These are phyloP conservation scores for Oryza nivara DNA, from an alignment of 176 grass and related monocot species.

Conservation along the genomic window DNA sequence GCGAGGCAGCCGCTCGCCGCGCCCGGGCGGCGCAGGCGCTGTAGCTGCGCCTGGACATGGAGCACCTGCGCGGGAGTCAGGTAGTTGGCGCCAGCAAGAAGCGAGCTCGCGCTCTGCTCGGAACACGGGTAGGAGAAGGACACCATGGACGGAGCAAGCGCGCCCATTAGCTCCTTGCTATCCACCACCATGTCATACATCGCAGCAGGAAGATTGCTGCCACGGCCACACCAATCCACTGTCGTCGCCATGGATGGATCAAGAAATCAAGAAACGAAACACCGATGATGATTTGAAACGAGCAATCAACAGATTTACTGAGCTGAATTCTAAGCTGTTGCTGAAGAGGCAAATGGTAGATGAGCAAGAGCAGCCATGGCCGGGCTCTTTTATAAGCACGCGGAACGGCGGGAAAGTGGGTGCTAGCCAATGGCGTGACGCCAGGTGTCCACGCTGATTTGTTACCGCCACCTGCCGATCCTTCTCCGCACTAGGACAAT, in stretches of 20 bases:
- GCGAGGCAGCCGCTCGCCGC: constrained; percentile 3
- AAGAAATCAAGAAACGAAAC: neutral
- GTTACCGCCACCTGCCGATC: constrained; percentile 41
- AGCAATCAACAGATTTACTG: neutral
- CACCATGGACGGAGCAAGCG: constrained; percentile 22
- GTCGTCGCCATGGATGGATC: constrained; percentile 57
- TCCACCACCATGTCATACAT: constrained; percentile 29
- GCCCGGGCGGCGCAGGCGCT: constrained; percentile 22
- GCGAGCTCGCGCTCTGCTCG: constrained; percentile 10
- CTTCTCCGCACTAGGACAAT: neutral
- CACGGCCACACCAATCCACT: constrained; percentile 45
- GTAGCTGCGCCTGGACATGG: constrained; percentile 51
- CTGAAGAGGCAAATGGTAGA: constrained; percentile 6
- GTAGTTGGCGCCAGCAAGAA: constrained; percentile 35
- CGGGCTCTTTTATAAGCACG: constrained; percentile 58
- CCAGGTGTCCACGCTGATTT: constrained; percentile 16
- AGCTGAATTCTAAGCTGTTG: neutral
- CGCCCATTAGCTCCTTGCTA: constrained; percentile 57
- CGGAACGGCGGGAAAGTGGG: neutral
- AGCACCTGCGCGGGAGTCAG: constrained; percentile 38
- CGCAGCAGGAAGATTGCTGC: constrained; percentile 26
- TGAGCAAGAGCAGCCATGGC: constrained; percentile 38
- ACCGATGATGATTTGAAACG: neutral
- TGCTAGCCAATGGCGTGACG: constrained; percentile 9
- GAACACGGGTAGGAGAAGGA: constrained; percentile 42